Evolutionary conservation across 2,329 filamentous ascomycete species (phyloP).

Genomic region (Sporothrix dimorphospora): DNA sequence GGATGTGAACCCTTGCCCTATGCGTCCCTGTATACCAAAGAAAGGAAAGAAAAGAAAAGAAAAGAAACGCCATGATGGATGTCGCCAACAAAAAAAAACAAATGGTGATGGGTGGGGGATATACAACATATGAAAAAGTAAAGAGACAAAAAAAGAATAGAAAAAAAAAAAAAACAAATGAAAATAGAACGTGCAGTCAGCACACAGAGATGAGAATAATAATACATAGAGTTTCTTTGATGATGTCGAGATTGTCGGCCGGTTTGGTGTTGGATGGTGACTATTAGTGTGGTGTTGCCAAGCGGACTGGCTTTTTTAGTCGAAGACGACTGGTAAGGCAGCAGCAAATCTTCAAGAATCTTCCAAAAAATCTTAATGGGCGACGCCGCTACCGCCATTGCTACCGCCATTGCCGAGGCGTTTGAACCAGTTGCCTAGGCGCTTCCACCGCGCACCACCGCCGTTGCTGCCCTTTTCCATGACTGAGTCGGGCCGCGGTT

Average conservation of each 20-base stretch:
- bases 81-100: not conserved
- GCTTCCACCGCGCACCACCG: conserved; percentile 37
- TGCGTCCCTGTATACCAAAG: not conserved
- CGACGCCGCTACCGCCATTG: conserved; percentile 37
- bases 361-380: not conserved
- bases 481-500: not conserved
- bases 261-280: not conserved
- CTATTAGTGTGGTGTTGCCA: not conserved
- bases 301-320: not conserved
- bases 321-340: not conserved
- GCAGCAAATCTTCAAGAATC: not conserved
- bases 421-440: conserved; percentile 41
- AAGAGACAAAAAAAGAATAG: not conserved
- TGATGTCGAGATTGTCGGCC: not conserved
- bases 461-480: conserved; percentile 31
- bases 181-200: not conserved
- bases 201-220: conserved; percentile 17
- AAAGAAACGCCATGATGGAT: conserved; percentile 9
- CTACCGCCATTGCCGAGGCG: conserved; percentile 36
- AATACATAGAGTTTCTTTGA: not conserved
- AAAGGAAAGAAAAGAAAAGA: not conserved
- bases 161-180: conserved; percentile 12
- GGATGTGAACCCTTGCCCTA: not conserved
- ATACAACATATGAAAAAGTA: not conserved
- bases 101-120: conserved; percentile 4